Conservation (phyloP, 2,329 filamentous ascomycete species). For the Furcasterigmium sp. region DNA sequence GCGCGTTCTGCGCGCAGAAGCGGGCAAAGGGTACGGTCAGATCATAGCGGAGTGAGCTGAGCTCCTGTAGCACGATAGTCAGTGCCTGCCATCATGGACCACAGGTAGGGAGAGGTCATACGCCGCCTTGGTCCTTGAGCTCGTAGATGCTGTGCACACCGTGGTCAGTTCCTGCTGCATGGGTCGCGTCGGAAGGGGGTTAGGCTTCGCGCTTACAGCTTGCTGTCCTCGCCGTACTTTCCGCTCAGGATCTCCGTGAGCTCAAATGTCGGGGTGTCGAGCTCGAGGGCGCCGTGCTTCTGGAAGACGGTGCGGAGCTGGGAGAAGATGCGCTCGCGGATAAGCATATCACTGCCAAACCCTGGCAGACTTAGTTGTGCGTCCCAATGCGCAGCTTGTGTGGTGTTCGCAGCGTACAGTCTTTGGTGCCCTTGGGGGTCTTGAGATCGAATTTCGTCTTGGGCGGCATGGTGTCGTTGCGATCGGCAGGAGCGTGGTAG, state of each 20-base stretch:
- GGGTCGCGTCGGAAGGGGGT: background rate
- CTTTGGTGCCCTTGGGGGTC: slow-evolving; percentile 86
- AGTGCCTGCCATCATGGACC: background rate
- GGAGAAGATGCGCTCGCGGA: slow-evolving; percentile 74
- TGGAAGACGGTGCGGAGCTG: slow-evolving; percentile 77
- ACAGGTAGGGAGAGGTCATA: slow-evolving; percentile 52
- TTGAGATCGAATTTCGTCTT: slow-evolving; percentile 66
- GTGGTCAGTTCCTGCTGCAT: background rate
- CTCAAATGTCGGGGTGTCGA: slow-evolving; percentile 83
- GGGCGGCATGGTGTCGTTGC: slow-evolving; percentile 24
- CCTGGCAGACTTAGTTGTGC: slow-evolving; percentile 28
- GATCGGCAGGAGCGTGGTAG: slow-evolving; percentile 1
- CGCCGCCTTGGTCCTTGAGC: slow-evolving; percentile 76
- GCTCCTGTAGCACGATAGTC: background rate
- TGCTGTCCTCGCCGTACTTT: slow-evolving; percentile 88
- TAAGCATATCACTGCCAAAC: slow-evolving; percentile 72
- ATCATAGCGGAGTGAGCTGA: slow-evolving; percentile 66
- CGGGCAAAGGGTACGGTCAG: slow-evolving; percentile 86
- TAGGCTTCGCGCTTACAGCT: slow-evolving; percentile 51
- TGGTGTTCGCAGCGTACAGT: slow-evolving; percentile 48
- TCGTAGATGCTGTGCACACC: slow-evolving; percentile 8
- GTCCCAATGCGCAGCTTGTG: slow-evolving; percentile 4
- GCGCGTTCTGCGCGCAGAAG: slow-evolving; percentile 86
- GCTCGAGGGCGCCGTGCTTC: slow-evolving; percentile 72
- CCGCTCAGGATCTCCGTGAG: slow-evolving; percentile 80